These are phyloP conservation scores for Talaromyces sp. DNA, from an alignment of 2,329 filamentous ascomycete genomes.

Conservation along the genomic window DNA sequence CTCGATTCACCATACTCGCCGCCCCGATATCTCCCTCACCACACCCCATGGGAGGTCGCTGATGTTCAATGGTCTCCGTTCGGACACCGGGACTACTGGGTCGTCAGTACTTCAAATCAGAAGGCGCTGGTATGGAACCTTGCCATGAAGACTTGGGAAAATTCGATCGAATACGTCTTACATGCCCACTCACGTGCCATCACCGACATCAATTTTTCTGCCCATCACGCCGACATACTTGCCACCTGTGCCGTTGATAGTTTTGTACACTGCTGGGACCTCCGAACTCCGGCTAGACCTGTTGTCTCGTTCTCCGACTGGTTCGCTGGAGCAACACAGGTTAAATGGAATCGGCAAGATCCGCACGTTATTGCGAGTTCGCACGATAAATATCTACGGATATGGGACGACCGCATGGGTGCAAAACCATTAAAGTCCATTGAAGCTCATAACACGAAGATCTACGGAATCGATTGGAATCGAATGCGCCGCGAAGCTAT, in stretches of 20 bases:
- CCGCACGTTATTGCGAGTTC: conserved; percentile 84
- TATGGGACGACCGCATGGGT: conserved; percentile 84
- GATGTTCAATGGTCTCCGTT: conserved; percentile 98
- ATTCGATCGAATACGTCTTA: conserved; percentile 82
- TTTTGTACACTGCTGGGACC: conserved; percentile 88
- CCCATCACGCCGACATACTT: conserved; percentile 82
- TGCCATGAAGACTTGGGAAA: conserved; percentile 63
- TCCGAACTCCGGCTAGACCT: conserved; percentile 68
- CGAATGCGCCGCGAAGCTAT: conserved; percentile 67
- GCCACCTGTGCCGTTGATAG: conserved; percentile 91
- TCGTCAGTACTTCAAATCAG: conserved; percentile 90
- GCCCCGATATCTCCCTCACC: conserved; percentile 78
- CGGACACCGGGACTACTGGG: conserved; percentile 83
- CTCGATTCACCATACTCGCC: conserved; percentile 84
- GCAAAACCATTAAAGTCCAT: conserved; percentile 77
- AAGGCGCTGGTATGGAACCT: conserved; percentile 93
- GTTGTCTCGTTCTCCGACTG: conserved; percentile 84
- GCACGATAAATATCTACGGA: conserved; percentile 79
- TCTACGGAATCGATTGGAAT: conserved; percentile 95
- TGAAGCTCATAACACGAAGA: conserved; percentile 83
- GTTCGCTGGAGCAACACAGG: conserved; percentile 89
- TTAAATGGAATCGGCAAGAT: conserved; percentile 89
- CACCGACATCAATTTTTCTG: conserved; percentile 94
- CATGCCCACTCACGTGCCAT: conserved; percentile 84
- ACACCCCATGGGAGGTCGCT: conserved; percentile 88